Conservation (phyloP, 1,284 basidiomycete species). For the Fomitiporia mediterranea region DNA sequence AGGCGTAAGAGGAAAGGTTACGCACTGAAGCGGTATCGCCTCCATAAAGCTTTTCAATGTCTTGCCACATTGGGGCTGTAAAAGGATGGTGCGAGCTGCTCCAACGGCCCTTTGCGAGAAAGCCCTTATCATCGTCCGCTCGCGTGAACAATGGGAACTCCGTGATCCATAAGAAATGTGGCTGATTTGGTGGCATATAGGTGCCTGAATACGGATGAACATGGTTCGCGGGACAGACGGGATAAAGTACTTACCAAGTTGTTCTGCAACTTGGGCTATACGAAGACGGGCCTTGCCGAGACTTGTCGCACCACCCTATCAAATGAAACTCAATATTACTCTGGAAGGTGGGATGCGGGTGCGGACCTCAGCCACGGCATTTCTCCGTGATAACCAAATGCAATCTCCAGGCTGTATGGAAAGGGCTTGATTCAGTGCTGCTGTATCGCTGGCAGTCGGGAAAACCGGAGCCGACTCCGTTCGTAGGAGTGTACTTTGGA, state of each 20-base stretch:
- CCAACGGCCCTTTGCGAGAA: slow-evolving; percentile 82
- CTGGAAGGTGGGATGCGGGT: neutral
- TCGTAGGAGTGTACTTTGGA: slow-evolving; percentile 4
- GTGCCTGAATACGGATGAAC: slow-evolving; percentile 38
- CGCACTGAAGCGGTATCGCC: slow-evolving; percentile 64
- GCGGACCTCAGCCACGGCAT: slow-evolving; percentile 13
- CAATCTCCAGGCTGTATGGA: slow-evolving; percentile 10
- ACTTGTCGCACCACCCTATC: slow-evolving; percentile 78
- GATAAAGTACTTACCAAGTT: slow-evolving; percentile 44
- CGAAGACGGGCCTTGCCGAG: slow-evolving; percentile 73
- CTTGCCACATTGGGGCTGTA: slow-evolving; percentile 91
- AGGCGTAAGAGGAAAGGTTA: slow-evolving; percentile 9
- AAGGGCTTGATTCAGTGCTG: slow-evolving; percentile 3
- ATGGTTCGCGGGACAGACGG: slow-evolving; percentile 20
- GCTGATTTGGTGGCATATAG: slow-evolving; percentile 47
- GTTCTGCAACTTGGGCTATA: slow-evolving; percentile 59
- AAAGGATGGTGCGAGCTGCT: slow-evolving; percentile 93
- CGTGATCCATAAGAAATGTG: slow-evolving; percentile 93
- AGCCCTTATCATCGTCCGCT: slow-evolving; percentile 84
- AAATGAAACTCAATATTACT: neutral
- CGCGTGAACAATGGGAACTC: slow-evolving; percentile 94
- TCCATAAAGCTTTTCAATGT: slow-evolving; percentile 68
- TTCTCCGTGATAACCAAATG: slow-evolving; percentile 16
- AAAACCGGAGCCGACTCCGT: neutral
- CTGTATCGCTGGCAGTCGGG: neutral